Base-by-base conservation (phyloP, 305 asterid genomes). In the Fraxinus baroniana region DNA sequence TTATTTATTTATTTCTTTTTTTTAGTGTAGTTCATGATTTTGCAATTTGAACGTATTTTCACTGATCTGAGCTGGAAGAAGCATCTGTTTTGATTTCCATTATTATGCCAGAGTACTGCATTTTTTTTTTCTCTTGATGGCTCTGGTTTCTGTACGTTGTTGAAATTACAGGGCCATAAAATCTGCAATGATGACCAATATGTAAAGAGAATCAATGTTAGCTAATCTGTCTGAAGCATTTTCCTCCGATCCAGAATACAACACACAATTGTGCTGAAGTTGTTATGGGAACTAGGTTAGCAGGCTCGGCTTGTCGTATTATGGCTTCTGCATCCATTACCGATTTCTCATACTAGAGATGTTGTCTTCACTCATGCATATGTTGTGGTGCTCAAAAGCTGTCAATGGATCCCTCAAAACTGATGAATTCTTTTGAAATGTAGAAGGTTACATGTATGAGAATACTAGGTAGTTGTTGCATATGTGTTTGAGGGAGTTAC, bases 271-370 rank as follows among this genome's bases (percentile, higher is more conserved):
- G 73, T 26, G 73, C 18, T 24, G 73, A 22, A 66, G 10, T 66
- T 66, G n/a, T 66, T 66, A 60, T 46, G 30, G 66, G 20, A n/a
- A 66, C 72, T 72, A 18, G 68, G 84, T 60, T 52, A 78, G 74
- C 46, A 33, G 17, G 83, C 32, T 68, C 17, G 26, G 64, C 20
- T 76, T 68, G 70, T 66, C 5, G 57, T 44, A 83, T 74, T 57
- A 74, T 52, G 82, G 80, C 28, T 72, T 71, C 80, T 80, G 36
- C 46, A 79, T 85, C 80, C 62, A 17, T 44, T 46, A 74, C 80
- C 35, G 74, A 73, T 81, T 17, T 66, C 55, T 76, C 39, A 24
- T 79, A 28, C 85, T 84, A 72, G 68, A 57, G 66, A 57, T 18
- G 18, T 57, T 57, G 28, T 52, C 28, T 20, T 81, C 44, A 52